A percentile compares a stretch with the other conserved stretches of the same genome.
phyloP scores from a whole-genome alignment of 2,329 filamentous ascomycete species.

The Thelonectria rubi region DNA sequence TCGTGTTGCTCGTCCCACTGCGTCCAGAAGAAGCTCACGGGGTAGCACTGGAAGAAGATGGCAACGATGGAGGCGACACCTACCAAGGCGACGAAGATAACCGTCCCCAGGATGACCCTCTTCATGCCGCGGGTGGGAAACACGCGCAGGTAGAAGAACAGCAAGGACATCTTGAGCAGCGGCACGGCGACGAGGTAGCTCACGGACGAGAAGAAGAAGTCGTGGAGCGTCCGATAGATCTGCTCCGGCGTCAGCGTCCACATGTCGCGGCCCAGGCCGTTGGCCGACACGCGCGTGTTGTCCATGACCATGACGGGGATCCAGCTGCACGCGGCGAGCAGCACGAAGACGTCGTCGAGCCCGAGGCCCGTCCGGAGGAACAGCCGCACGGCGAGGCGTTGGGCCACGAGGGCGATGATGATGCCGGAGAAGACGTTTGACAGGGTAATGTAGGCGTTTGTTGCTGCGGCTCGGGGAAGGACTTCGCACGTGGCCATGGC shows the following conservation, averaged over 20 bases:
- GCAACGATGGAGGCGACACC: slow-evolving; percentile 54
- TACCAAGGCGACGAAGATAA: slow-evolving; percentile 51
- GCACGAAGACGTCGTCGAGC: slow-evolving; percentile 51
- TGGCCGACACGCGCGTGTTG: slow-evolving; percentile 40
- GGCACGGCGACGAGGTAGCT: slow-evolving; percentile 58
- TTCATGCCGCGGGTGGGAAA: slow-evolving; percentile 55
- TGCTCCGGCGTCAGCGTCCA: slow-evolving; percentile 56
- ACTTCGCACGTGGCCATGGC: slow-evolving; percentile 42
- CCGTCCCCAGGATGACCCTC: slow-evolving; percentile 53
- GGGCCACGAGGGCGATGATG: slow-evolving; percentile 51
- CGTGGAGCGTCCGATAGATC: slow-evolving; percentile 54
- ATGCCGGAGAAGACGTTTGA: slow-evolving; percentile 47
- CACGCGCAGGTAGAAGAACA: slow-evolving; percentile 65
- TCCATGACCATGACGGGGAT: slow-evolving; percentile 43
- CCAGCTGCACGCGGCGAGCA: slow-evolving; percentile 41
- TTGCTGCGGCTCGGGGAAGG: slow-evolving; percentile 45
- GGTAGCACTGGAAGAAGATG: slow-evolving; percentile 60
- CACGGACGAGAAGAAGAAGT: slow-evolving; percentile 54
- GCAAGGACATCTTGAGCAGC: slow-evolving; percentile 60
- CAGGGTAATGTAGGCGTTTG: slow-evolving; percentile 44
- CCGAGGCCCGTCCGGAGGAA: slow-evolving; percentile 48
- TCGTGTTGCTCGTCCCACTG: slow-evolving; percentile 58
- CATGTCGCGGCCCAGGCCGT: slow-evolving; percentile 60
- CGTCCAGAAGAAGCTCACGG: slow-evolving; percentile 62
- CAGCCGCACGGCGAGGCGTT: slow-evolving; percentile 52